Base-by-base conservation (phyloP, 1,284 basidiomycete species). In the Cryptococcus deneoformans region DNA sequence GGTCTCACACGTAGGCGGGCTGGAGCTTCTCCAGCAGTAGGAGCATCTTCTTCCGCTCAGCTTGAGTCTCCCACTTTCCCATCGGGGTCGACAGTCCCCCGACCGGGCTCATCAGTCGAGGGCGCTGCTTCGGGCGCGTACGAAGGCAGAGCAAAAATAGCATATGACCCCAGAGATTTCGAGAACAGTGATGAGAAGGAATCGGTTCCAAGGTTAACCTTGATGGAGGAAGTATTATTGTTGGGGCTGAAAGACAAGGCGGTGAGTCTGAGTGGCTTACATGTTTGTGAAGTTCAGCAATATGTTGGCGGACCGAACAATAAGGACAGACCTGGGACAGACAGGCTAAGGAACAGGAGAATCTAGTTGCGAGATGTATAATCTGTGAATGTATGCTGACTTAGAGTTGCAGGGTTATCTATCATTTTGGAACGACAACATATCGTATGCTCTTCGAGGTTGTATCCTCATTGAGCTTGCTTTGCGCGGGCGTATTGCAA, bases 401-500 rank as follows among this genome's bases (percentile, higher is more conserved):
- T 29, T 29, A 29, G 6, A 7, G 40, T 38, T 39, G 10, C 66
- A 92, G 88, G 92, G 91, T 45, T 94, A 94, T 75, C 85, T 95
- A 16, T 93, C 91, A 1, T 95, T 96, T 76, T 95, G 91, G 92
- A 97, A 97, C 77, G 93, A 97, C 81, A 96, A 95, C 79, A 97
- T 96, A 65, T 95, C 92, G 0, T 97, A 97, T 77, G 92, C 93
- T 11, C 83, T 97, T 2, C 85, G 93, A 16, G 93, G 93, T 3
- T 96, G 93, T 76, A 96, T 97, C 69, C 84, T 97, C 61, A 88
- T 96, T 58, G 93, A 97, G 76, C 87, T 97, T 56, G 92, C 93
- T 0, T 84, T 97, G 12, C 84, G 93, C 46, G 83, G 91, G 62
- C 84, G 93, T 51, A 94, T 97, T 76, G 90, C 90, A 2, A 84